These are phyloP conservation scores for Artemisia argyi DNA, from an alignment of 129 eudicot species.

Conservation along the genomic window DNA sequence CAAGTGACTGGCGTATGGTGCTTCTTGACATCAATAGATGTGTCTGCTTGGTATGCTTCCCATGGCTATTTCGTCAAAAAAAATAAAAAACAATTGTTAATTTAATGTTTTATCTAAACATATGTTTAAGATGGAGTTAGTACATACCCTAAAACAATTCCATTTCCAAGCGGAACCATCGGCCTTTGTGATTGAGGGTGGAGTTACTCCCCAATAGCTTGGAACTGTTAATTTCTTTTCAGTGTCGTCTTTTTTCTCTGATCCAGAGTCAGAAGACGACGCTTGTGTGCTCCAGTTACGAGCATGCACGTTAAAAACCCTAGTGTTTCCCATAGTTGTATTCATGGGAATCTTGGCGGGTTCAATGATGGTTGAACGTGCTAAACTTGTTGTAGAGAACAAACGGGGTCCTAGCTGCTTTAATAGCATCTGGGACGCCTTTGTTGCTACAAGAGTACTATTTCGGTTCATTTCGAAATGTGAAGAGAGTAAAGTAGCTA, in stretches of 20 bases:
- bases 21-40: conserved; percentile 59
- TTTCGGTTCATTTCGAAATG: conserved; percentile 29
- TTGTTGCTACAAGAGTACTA: conserved; percentile 5
- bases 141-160: conserved; percentile 60
- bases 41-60: conserved; percentile 64
- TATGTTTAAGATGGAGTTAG: neutral
- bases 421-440: conserved; percentile 36
- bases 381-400: conserved; percentile 15
- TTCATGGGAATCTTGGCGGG: neutral
- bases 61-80: conserved; percentile 47
- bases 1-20: conserved; percentile 52
- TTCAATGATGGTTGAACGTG: neutral
- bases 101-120: neutral
- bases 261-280: neutral
- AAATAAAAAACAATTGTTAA: neutral
- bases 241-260: conserved; percentile 7
- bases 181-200: conserved; percentile 39
- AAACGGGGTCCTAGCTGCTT: conserved; percentile 29
- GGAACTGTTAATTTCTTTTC: conserved; percentile 21
- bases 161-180: conserved; percentile 67
- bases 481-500: neutral
- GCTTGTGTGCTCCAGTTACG: conserved; percentile 36
- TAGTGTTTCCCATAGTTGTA: conserved; percentile 1
- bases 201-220: conserved; percentile 67
- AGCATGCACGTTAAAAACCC: conserved; percentile 18